Percentiles rank a stretch among this genome's conserved stretches.
Evolutionary conservation across 306 rosid genomes (phyloP).

Genomic region (Adenanthera pavonina): DNA sequence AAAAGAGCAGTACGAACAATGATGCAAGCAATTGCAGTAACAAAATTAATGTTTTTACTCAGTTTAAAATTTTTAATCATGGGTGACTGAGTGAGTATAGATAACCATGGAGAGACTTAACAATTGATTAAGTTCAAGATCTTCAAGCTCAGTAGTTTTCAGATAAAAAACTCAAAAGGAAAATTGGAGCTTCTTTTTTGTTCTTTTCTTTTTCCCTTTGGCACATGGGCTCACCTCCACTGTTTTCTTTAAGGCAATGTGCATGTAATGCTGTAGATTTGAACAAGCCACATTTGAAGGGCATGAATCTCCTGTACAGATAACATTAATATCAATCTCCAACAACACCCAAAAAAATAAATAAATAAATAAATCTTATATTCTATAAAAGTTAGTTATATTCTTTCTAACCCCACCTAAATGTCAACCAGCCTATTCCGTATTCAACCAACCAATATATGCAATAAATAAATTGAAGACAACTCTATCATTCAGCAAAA

Average conservation of each 20-base stretch:
- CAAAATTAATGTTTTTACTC: neutral
- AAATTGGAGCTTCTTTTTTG: neutral
- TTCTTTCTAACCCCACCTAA: neutral
- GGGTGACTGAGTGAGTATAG: slow-evolving; percentile 11
- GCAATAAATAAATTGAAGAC: neutral
- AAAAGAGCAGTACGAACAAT: slow-evolving; percentile 27
- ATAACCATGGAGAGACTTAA: slow-evolving; percentile 19
- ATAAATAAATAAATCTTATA: neutral
- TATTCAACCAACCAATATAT: neutral
- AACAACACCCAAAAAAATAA: slow-evolving; percentile 3
- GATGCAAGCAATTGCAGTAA: slow-evolving; percentile 2
- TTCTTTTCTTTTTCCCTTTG: slow-evolving; percentile 4
- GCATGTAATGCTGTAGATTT: slow-evolving; percentile 49
- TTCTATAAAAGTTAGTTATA: neutral
- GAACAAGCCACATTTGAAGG: slow-evolving; percentile 52
- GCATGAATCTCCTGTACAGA: slow-evolving; percentile 59
- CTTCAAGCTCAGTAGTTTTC: neutral
- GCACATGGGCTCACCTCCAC: slow-evolving; percentile 54
- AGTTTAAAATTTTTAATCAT: neutral
- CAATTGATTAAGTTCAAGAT: slow-evolving; percentile 3
- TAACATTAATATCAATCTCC: slow-evolving; percentile 26
- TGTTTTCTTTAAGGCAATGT: slow-evolving; percentile 29
- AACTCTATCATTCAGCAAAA: neutral
- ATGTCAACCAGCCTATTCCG: neutral
- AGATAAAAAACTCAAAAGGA: slow-evolving; percentile 1